Base-by-base conservation (phyloP, 352 stramenopile genomes). In the Pythium vanterpoolii region DNA sequence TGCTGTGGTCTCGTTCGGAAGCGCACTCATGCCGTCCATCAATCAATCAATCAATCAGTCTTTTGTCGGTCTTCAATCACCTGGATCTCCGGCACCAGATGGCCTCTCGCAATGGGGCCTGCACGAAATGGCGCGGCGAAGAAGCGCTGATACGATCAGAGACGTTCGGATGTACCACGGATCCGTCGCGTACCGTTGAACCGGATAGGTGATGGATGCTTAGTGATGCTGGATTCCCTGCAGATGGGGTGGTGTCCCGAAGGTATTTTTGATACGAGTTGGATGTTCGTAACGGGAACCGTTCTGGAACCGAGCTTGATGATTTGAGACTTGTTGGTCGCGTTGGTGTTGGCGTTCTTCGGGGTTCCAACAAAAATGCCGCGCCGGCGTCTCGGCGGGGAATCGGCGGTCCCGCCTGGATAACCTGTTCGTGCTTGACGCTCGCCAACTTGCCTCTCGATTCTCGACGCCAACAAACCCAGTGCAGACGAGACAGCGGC, bases 401-500 rank as follows among this genome's bases (percentile, higher is more conserved):
- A n/a, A n/a, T n/a, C n/a, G n/a, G n/a, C n/a, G n/a, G n/a, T n/a
- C n/a, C n/a, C n/a, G n/a, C n/a, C n/a, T n/a, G n/a, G n/a, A n/a
- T n/a, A n/a, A n/a, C n/a, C n/a, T n/a, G 40, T 47, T 8, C 40
- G 40, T 26, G 40, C 7, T 9, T 9, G 8, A n/a, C 40, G 9
- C 40, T 1, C 24, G 28, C 45, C 23, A 21, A 52, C 5, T 24
- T 51, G 44, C 44, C 21, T 21, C 44, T 38, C 26, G n/a, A n/a
- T n/a, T n/a, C n/a, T n/a, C 42, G 24, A 52, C 14, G 24, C 28
- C 45, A 52, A 52, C 45, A 33, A 38, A 33, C 4, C 45, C 13
- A 19, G n/a, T 16, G 30, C 57, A 64, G 57, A 64, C 57, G 48
- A 33, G 57, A 42, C 57, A 42, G 11, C 28, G 28, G 49, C 53